Base-by-base conservation (phyloP, 257 asterid genomes). In the Scutellaria barbata region DNA sequence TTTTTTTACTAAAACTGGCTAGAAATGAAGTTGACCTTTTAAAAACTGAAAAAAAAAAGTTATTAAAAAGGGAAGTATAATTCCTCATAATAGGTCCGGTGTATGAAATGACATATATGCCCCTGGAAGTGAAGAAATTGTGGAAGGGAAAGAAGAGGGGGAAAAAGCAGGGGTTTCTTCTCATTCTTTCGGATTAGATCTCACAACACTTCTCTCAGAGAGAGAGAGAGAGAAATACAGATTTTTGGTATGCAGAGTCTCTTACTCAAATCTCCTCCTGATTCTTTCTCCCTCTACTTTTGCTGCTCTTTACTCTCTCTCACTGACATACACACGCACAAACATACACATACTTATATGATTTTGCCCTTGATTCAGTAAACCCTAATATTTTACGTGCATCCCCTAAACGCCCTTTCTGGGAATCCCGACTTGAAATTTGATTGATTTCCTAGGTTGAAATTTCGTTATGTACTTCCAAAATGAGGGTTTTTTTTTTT, bases 171-270 rank as follows among this genome's bases (percentile, higher is more conserved):
- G 61, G 50, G 14, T 55, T 35, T 50, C 68, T 39, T 68, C 59
- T 58, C 61, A 14, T 50, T 73, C 72, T 76, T 68, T 73, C 80
- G 77, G 81, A 69, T 30, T 75, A 79, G 77, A 63, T 80, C 82
- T 73, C 85, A 73, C 79, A 48, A 68, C 79, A 48, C 84, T 51
- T 71, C 75, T 39, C 52, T 33, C 66, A 61, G 46, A 45, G 76
- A 72, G 59, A 77, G 16, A 65, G 2, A 45, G 54, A 55, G 62
- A 55, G 41, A 10, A 35, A 66, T 72, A 76, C 66, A 72, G 74
- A 56, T 48, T 72, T 69, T 69, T 72, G 83, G 85, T 79, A 79
- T 81, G 85, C 83, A 56, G 75, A 79, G 69, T 82, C 73, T 82
- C 73, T 80, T 62, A 14, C 88, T 79, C 83, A 57, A 80, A 69